Conservation (phyloP, 306 rosid genomes). For the Myrica gale region DNA sequence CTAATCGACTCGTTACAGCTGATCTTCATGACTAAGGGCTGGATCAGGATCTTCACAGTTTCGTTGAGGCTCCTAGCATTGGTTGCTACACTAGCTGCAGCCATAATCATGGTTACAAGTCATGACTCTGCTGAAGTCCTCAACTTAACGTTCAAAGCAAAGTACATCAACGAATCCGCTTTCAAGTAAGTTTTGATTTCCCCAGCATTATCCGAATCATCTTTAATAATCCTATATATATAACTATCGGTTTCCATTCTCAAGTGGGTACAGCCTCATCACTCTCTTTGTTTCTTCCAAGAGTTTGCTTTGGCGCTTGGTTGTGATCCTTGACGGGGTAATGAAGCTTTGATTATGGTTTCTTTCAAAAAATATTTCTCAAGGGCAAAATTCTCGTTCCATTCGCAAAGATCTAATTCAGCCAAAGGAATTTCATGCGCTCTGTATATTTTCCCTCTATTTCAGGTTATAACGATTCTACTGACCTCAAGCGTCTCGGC, state of each 20-base stretch:
- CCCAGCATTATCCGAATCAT: too few relatives aligned
- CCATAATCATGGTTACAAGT: slow-evolving; percentile 32
- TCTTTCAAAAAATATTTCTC: not conserved
- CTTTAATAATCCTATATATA: too few relatives aligned
- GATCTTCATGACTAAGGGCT: slow-evolving; percentile 24
- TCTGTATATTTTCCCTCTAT: not conserved
- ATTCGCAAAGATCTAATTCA: not conserved
- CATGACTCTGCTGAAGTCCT: slow-evolving; percentile 31
- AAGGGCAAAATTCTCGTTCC: not conserved
- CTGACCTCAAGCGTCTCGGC: slow-evolving; percentile 53
- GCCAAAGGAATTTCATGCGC: not conserved
- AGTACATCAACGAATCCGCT: slow-evolving; percentile 26
- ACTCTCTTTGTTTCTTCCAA: slow-evolving; percentile 25
- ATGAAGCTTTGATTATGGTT: not conserved
- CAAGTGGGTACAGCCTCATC: slow-evolving; percentile 30
- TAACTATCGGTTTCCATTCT: not conserved
- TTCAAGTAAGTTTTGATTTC: slow-evolving; percentile 22
- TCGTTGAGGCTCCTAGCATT: slow-evolving; percentile 38
- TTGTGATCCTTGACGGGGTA: slow-evolving; percentile 30
- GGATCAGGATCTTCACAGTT: slow-evolving; percentile 26
- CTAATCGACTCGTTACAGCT: not conserved
- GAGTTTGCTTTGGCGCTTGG: slow-evolving; percentile 20
- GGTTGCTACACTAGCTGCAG: slow-evolving; percentile 27
- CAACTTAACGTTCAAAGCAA: slow-evolving; percentile 37
- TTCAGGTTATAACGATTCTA: slow-evolving; percentile 39